phyloP scores from a whole-genome alignment of 2,329 filamentous ascomycete genomes.

The Epichloe sibirici region DNA sequence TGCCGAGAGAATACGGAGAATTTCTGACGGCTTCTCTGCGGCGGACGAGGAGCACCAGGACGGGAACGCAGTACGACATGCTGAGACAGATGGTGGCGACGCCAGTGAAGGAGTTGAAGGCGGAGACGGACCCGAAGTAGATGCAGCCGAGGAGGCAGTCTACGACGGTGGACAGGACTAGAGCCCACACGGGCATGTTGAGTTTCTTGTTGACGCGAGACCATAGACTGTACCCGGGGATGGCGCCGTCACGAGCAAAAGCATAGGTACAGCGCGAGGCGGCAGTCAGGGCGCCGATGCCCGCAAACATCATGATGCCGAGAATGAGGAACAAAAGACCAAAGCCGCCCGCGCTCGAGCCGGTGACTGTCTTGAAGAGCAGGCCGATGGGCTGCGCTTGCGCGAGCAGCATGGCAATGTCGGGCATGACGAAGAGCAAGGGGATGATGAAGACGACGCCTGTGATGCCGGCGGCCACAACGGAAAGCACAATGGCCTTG shows the following conservation, averaged over 20 bases:
- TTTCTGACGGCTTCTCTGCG: constrained; percentile 52
- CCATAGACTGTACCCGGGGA: constrained; percentile 58
- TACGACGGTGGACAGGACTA: constrained; percentile 55
- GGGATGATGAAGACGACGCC: constrained; percentile 56
- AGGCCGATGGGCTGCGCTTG: constrained; percentile 65
- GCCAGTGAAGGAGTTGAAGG: constrained; percentile 70
- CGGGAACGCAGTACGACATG: constrained; percentile 64
- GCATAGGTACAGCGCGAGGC: constrained; percentile 64
- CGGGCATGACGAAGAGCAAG: constrained; percentile 63
- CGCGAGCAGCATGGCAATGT: constrained; percentile 48
- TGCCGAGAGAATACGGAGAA: constrained; percentile 57
- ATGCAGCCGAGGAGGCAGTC: constrained; percentile 64
- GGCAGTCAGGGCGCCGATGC: constrained; percentile 62
- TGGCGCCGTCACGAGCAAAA: constrained; percentile 63
- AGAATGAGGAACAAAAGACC: constrained; percentile 64
- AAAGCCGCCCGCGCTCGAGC: constrained; percentile 60
- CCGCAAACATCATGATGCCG: constrained; percentile 66
- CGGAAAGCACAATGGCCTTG: constrained; percentile 55
- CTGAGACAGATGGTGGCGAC: constrained; percentile 70
- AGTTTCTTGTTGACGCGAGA: constrained; percentile 50
- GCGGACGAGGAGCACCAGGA: constrained; percentile 56
- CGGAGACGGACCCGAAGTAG: constrained; percentile 65
- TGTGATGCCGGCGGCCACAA: constrained; percentile 51
- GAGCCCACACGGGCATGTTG: constrained; percentile 58
- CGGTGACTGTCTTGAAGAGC: constrained; percentile 64